Conservation (phyloP, 2,329 filamentous ascomycete genomes). For the Metarhizium guizhouense region DNA sequence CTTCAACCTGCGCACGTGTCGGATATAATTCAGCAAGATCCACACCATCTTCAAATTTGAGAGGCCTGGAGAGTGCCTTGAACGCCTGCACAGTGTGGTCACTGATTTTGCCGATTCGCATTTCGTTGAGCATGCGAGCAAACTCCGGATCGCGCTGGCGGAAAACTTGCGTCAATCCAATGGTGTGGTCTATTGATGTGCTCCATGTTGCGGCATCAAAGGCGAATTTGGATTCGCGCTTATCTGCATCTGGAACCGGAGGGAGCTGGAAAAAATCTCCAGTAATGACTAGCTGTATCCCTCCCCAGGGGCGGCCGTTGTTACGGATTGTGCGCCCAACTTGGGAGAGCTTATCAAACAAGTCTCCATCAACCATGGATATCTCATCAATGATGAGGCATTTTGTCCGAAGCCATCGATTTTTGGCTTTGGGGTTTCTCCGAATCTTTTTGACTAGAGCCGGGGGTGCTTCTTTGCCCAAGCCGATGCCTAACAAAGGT, state of each 20-base stretch:
- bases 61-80: constrained; percentile 58
- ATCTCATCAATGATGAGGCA: constrained; percentile 89
- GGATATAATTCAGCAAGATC: constrained; percentile 79
- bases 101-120: constrained; percentile 79
- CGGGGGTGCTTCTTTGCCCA: constrained; percentile 80
- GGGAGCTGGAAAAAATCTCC: constrained; percentile 97
- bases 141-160: constrained; percentile 87
- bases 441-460: constrained; percentile 85
- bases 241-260: constrained; percentile 73
- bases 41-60: constrained; percentile 66
- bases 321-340: constrained; percentile 81
- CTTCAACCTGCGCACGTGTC: constrained; percentile 81
- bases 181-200: constrained; percentile 89
- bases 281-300: constrained; percentile 91
- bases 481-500: constrained; percentile 51
- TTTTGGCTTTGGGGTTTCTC: constrained; percentile 77
- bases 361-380: constrained; percentile 95
- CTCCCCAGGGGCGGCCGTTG: constrained; percentile 87
- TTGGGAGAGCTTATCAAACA: constrained; percentile 92
- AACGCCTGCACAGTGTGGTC: constrained; percentile 71
- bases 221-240: constrained; percentile 68
- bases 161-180: constrained; percentile 91
- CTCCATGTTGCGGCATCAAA: constrained; percentile 91
- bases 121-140: constrained; percentile 93
- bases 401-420: constrained; percentile 81